Evolutionary conservation across 306 rosid genomes (phyloP).

Genomic region (Vicia faba): DNA sequence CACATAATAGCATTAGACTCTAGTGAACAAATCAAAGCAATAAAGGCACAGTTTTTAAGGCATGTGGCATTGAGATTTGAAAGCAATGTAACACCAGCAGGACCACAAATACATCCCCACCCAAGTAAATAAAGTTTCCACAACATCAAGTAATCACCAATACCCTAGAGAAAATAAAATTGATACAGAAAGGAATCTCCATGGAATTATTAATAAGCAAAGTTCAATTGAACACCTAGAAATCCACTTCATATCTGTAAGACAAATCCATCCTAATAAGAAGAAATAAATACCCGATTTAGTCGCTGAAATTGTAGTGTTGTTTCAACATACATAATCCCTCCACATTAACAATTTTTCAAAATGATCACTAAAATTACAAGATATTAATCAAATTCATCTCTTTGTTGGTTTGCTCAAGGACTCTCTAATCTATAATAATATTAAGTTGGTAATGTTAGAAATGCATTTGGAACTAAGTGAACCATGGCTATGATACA

Average conservation of each 20-base stretch:
- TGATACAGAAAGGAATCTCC: not conserved
- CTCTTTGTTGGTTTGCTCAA: not conserved
- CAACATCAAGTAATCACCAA: not conserved
- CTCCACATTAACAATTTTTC: not conserved
- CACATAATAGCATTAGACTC: not conserved
- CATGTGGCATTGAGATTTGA: not conserved
- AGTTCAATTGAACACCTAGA: constrained; percentile 18
- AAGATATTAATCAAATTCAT: not conserved
- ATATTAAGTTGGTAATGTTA: not conserved
- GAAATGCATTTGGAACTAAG: not conserved
- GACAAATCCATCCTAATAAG: constrained; percentile 2
- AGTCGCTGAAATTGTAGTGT: not conserved
- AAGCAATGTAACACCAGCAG: not conserved
- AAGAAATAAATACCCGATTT: not conserved
- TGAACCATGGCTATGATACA: too few relatives aligned
- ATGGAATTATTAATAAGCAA: constrained; percentile 7
- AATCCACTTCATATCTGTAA: not conserved
- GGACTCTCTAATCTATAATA: not conserved
- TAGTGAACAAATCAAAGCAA: not conserved
- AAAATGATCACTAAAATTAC: not conserved
- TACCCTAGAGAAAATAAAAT: not conserved
- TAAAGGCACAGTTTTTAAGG: not conserved
- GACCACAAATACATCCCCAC: not conserved
- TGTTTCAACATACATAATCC: not conserved
- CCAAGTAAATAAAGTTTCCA: constrained; percentile 11